A percentile compares a stretch with the other conserved stretches of the same genome.
Evolutionary conservation across 169 alveolate genomes (phyloP).

Genomic region (Cyclospora cayetanensis): DNA sequence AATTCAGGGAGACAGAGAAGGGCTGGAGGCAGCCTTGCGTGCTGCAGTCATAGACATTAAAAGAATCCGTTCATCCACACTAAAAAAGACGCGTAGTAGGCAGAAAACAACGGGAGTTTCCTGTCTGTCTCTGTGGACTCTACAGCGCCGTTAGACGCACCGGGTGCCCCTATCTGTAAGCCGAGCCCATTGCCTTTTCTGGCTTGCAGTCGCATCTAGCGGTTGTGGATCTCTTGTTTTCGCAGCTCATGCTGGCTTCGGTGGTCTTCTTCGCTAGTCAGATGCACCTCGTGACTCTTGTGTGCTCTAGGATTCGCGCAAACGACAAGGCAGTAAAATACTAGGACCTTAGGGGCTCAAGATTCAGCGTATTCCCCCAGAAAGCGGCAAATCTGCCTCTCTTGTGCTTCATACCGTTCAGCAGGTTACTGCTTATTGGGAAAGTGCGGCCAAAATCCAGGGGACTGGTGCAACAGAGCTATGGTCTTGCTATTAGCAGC

Average conservation of each 20-base stretch:
- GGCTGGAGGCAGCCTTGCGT: not conserved
- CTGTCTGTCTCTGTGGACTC: not conserved
- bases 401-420: too few relatives aligned
- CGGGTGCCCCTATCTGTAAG: too few relatives aligned
- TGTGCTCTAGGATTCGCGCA: slow-evolving; percentile 5
- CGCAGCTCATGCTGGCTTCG: slow-evolving; percentile 12
- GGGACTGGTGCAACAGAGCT: too few relatives aligned
- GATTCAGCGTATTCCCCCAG: too few relatives aligned
- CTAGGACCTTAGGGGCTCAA: too few relatives aligned
- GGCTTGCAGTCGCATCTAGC: too few relatives aligned
- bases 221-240: too few relatives aligned
- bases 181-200: not conserved
- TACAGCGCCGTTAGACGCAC: not conserved
- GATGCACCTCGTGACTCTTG: slow-evolving; percentile 3
- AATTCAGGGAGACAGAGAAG: not conserved
- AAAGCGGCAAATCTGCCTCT: too few relatives aligned
- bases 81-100: not conserved
- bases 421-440: too few relatives aligned
- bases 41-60: not conserved
- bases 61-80: not conserved
- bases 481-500: too few relatives aligned
- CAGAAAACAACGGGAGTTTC: not conserved
- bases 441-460: too few relatives aligned
- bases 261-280: slow-evolving; percentile 13
- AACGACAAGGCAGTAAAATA: too few relatives aligned